A percentile compares a stretch with the other conserved stretches of the same genome.
These are phyloP conservation scores for Thelonectria rubi DNA, from an alignment of 2,329 filamentous ascomycete genomes.

Conservation along the genomic window DNA sequence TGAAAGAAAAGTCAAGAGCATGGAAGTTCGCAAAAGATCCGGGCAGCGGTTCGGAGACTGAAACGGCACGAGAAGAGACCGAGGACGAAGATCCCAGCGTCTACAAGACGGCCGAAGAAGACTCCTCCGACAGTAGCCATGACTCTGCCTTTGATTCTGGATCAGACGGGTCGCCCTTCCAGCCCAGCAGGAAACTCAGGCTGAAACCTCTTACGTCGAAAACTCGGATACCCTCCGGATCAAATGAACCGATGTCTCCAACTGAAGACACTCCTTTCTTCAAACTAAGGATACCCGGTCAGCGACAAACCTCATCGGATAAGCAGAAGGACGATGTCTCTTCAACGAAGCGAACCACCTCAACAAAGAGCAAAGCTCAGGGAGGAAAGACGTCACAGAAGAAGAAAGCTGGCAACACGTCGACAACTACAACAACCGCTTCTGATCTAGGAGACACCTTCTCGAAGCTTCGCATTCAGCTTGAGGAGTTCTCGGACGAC, in stretches of 20 bases:
- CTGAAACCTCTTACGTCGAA: constrained; percentile 4
- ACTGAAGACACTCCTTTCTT: constrained; percentile 20
- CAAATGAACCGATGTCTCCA: constrained; percentile 1
- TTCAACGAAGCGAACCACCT: constrained; percentile 6
- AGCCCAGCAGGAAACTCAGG: constrained; percentile 7
- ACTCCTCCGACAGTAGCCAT: constrained; percentile 28
- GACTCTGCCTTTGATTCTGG: constrained; percentile 29
- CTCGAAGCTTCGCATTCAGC: constrained; percentile 38
- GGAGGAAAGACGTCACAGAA: constrained; percentile 8
- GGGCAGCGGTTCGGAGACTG: constrained; percentile 23
- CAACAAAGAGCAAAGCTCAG: constrained; percentile 9
- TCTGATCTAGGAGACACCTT: constrained; percentile 38
- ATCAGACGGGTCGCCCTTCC: constrained; percentile 26
- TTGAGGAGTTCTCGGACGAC: constrained; percentile 38
- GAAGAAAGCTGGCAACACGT: not conserved
- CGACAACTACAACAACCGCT: constrained; percentile 15
- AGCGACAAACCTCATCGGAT: not conserved
- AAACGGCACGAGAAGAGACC: constrained; percentile 14
- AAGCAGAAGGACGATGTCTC: constrained; percentile 3
- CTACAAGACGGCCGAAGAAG: constrained; percentile 40
- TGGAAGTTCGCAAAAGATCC: constrained; percentile 24
- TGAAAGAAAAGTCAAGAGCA: constrained; percentile 20
- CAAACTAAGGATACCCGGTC: not conserved
- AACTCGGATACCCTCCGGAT: not conserved
- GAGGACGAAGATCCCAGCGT: constrained; percentile 37